Conservation (phyloP, 345 rosid genomes). For the Mercurialis annua region DNA sequence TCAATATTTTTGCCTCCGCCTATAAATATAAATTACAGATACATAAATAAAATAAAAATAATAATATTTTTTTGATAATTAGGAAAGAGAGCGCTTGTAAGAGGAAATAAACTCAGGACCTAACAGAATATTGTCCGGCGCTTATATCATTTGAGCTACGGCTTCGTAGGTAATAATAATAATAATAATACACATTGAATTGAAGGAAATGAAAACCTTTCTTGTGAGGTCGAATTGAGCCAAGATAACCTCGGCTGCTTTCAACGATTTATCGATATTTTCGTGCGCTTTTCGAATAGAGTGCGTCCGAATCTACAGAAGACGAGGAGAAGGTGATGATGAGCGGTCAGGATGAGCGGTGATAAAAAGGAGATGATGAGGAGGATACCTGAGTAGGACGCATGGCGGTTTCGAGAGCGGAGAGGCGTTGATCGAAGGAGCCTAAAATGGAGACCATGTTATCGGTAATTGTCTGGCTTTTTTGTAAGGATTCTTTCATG, state of each 20-base stretch:
- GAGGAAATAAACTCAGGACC: too few species aligned
- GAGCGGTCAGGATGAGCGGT: too few species aligned
- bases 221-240: conserved; percentile 69
- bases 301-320: conserved; percentile 74
- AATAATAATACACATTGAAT: not conserved
- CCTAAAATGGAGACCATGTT: conserved; percentile 91
- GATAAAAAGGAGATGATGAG: too few species aligned
- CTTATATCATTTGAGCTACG: too few species aligned
- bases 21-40: too few species aligned
- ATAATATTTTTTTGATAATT: too few species aligned
- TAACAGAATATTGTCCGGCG: conserved; percentile 90
- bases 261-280: conserved; percentile 80
- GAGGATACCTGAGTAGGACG: conserved; percentile 86
- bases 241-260: conserved; percentile 71
- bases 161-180: not conserved
- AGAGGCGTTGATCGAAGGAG: conserved; percentile 95
- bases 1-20: conserved; percentile 94
- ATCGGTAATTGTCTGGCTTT: conserved; percentile 88
- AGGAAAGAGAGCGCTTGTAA: too few species aligned
- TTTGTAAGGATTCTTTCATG: conserved; percentile 64
- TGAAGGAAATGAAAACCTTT: conserved; percentile 45
- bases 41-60: not conserved
- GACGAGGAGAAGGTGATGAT: not conserved
- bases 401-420: conserved; percentile 98
- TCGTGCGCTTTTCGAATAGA: conserved; percentile 85